Evolutionary conservation across 768 basidiomycete species (phyloP), one percentile per base, ranked within the genome.

Genomic region (Kwoniella dendrophila): DNA sequence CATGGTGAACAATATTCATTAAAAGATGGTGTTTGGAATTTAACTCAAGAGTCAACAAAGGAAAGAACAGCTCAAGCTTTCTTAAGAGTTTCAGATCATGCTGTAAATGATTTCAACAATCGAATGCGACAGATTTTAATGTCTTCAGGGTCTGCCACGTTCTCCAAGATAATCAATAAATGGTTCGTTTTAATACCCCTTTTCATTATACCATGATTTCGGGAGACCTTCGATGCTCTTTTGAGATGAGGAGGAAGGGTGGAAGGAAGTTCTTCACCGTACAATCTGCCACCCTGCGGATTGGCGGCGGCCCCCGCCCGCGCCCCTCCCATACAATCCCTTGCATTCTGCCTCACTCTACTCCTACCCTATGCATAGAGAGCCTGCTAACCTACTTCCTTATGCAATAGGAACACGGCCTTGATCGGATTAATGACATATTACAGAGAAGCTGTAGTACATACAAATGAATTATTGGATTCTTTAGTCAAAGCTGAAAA

Each of bases 21-120:
- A 73, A 94, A 92, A 80, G 92, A 95, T 74, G 88, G 92, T 0
- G 92, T 94, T 16, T 94, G 94, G 93, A 98, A 95, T 78, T 82
- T 97, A 63, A 95, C 91, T 36, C 95, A 99, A 68, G 94, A 97
- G 79, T 90, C 91, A 72, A 92, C 90, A 27, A 98, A 98, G 80
- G 96, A 98, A 81, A 85, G 96, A 2, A 99, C 95, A 2, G 92
- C 96, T 0, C 93, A 97, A 75, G 96, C 96, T 3, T 98, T 96
- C 86, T 82, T 99, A 53, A 90, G 96, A 56, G 95, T 99, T 8
- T 96, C 93, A 4, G 95, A 99, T 72, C 92, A 95, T 5, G 93
- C 90, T 85, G 90, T 97, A 32, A 92, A 96, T 73, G 88, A 90
- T 73, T 99, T 99, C 84, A 95, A 94, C 81, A 99, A 99, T 80